phyloP scores from a whole-genome alignment of 306 rosid species.

The Dalbergia cochinchinensis region DNA sequence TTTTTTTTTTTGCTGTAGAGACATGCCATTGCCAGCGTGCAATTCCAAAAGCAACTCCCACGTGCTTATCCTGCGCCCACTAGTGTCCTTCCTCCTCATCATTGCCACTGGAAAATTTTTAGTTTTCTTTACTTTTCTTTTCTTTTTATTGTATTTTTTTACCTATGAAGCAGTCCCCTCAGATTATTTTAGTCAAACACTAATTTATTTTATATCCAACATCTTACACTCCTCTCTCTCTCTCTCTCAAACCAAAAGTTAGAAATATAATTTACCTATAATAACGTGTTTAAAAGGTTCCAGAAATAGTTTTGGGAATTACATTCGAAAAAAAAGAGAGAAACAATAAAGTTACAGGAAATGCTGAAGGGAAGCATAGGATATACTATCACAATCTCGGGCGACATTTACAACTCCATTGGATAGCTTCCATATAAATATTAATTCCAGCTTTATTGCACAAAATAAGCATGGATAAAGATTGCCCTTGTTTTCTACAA shows the following conservation, averaged over 20 bases:
- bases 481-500: neutral
- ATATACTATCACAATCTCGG: constrained; percentile 29
- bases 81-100: constrained; percentile 62
- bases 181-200: constrained; percentile 64
- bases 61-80: constrained; percentile 92
- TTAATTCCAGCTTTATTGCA: neutral
- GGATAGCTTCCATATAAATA: constrained; percentile 21
- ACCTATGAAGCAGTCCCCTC: constrained; percentile 20
- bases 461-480: neutral
- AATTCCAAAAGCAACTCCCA: constrained; percentile 68
- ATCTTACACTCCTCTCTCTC: no score
- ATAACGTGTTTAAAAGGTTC: constrained; percentile 10
- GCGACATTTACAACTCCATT: constrained; percentile 7
- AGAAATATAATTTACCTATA: neutral
- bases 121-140: neutral
- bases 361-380: constrained; percentile 23
- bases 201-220: constrained; percentile 39
- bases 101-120: constrained; percentile 59
- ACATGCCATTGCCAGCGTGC: constrained; percentile 69
- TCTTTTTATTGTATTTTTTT: constrained; percentile 12
- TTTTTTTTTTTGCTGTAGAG: constrained; percentile 25
- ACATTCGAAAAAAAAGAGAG: neutral
- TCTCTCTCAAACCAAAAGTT: no score
- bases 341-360: constrained; percentile 4
- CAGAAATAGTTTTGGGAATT: neutral